Evolutionary conservation across 495 filamentous ascomycete species (phyloP).

Genomic region (Hyaloscypha hepaticicola): DNA sequence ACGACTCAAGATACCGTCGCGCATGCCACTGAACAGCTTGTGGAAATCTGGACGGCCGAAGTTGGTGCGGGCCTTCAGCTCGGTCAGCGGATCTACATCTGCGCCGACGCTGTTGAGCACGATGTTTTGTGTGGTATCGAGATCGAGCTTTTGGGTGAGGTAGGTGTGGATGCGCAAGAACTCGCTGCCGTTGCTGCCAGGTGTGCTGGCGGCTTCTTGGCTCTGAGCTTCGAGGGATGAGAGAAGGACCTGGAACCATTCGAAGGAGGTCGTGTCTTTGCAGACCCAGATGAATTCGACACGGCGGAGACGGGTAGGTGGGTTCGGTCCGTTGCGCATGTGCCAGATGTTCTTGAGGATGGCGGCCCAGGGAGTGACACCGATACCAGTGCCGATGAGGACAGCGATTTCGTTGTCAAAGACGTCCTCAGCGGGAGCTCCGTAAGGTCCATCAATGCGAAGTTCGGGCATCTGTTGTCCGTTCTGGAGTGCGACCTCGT

Average conservation of each 20-base stretch:
- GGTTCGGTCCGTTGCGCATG: constrained; percentile 78
- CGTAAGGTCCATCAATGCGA: constrained; percentile 93
- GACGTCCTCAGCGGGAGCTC: constrained; percentile 93
- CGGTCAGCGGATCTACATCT: constrained; percentile 85
- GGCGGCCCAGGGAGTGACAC: constrained; percentile 95
- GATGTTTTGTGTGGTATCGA: constrained; percentile 92
- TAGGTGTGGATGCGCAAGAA: constrained; percentile 99
- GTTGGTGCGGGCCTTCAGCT: constrained; percentile 85
- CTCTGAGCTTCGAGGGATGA: constrained; percentile 89
- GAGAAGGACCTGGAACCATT: constrained; percentile 97
- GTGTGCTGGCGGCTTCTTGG: constrained; percentile 59
- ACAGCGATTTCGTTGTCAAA: constrained; percentile 99
- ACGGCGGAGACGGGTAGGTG: constrained; percentile 81
- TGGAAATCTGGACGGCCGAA: constrained; percentile 93
- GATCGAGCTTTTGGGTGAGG: constrained; percentile 88
- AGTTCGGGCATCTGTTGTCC: constrained; percentile 85
- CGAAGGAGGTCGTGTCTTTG: constrained; percentile 92
- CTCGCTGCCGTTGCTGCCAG: constrained; percentile 65
- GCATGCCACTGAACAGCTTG: constrained; percentile 79
- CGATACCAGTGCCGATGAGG: constrained; percentile 95
- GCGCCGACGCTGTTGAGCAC: constrained; percentile 91
- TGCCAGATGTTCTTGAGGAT: constrained; percentile 99
- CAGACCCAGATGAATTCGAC: constrained; percentile 99
- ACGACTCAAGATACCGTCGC: constrained; percentile 79
- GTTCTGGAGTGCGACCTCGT: constrained; percentile 94